Evolutionary conservation across 345 rosid genomes (phyloP).

Genomic region (Aethionema arabicum): DNA sequence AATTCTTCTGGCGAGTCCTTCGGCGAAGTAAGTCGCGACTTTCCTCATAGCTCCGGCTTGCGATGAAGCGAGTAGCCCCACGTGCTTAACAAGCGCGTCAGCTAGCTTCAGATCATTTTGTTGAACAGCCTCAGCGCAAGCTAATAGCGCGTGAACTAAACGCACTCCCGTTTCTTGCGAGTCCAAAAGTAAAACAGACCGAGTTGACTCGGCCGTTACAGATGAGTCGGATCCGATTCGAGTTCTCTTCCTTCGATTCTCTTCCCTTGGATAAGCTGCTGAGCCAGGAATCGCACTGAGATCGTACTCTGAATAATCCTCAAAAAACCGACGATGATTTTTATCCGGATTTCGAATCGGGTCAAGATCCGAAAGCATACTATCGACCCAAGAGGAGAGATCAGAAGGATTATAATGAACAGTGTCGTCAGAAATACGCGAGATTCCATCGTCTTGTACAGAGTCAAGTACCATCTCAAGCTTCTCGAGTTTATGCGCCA

Average conservation of each 20-base stretch:
- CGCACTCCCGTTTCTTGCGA: constrained; percentile 85
- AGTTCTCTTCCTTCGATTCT: constrained; percentile 39
- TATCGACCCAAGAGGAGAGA: constrained; percentile 67
- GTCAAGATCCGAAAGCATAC: constrained; percentile 59
- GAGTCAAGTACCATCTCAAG: constrained; percentile 72
- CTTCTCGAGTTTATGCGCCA: constrained; percentile 85
- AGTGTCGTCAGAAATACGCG: constrained; percentile 54
- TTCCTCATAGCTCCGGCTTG: constrained; percentile 88
- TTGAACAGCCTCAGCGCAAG: constrained; percentile 87
- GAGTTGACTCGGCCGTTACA: constrained; percentile 28
- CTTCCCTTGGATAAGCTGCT: constrained; percentile 51
- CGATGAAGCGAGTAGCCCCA: constrained; percentile 63
- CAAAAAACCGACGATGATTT: constrained; percentile 26
- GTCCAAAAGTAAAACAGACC: constrained; percentile 71
- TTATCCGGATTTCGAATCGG: constrained; percentile 21
- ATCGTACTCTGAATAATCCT: constrained; percentile 63
- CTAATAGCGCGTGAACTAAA: constrained; percentile 78
- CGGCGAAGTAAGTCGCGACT: constrained; percentile 91
- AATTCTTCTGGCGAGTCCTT: constrained; percentile 74
- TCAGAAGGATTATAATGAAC: constrained; percentile 83
- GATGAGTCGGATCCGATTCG: constrained; percentile 25
- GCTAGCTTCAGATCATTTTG: constrained; percentile 59
- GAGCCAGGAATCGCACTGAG: constrained; percentile 77
- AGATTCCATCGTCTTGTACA: constrained; percentile 60
- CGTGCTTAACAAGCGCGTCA: constrained; percentile 76